These are phyloP conservation scores for Nemania sp. DNA, from an alignment of 2,329 filamentous ascomycete genomes.

Conservation along the genomic window DNA sequence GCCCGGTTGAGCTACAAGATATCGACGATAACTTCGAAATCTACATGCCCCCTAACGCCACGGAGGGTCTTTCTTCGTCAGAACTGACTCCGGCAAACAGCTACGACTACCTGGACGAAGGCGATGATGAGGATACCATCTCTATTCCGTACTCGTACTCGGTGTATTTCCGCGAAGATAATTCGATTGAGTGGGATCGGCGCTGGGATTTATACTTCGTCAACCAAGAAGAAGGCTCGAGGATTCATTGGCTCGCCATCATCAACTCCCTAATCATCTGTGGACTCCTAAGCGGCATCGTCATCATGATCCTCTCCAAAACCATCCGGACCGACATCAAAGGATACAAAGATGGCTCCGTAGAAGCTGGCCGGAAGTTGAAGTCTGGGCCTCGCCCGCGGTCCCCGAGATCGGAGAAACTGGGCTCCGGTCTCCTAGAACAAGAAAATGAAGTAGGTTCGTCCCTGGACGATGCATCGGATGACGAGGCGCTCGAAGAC, in stretches of 20 bases:
- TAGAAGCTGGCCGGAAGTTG: slow-evolving; percentile 70
- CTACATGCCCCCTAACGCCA: slow-evolving; percentile 65
- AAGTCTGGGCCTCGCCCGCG: slow-evolving; percentile 47
- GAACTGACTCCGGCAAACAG: slow-evolving; percentile 64
- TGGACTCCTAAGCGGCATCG: slow-evolving; percentile 74
- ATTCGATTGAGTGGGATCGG: slow-evolving; percentile 77
- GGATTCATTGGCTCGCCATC: slow-evolving; percentile 87
- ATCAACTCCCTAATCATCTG: slow-evolving; percentile 85
- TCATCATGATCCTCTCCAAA: slow-evolving; percentile 78
- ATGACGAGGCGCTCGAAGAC: slow-evolving; percentile 77
- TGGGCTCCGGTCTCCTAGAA: slow-evolving; percentile 60
- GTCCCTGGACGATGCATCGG: slow-evolving; percentile 62
- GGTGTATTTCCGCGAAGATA: slow-evolving; percentile 85
- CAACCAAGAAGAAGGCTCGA: slow-evolving; percentile 79
- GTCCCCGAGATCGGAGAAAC: slow-evolving; percentile 56
- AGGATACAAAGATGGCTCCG: slow-evolving; percentile 65
- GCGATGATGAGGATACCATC: slow-evolving; percentile 66
- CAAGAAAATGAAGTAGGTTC: slow-evolving; percentile 56
- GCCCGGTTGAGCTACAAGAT: slow-evolving; percentile 67
- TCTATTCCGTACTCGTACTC: slow-evolving; percentile 86
- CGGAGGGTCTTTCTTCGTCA: slow-evolving; percentile 49
- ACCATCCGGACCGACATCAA: slow-evolving; percentile 81
- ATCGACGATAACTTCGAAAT: slow-evolving; percentile 70
- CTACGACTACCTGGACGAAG: slow-evolving; percentile 56
- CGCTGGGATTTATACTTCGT: slow-evolving; percentile 91